A percentile compares a stretch with the other conserved stretches of the same genome.
Conservation (phyloP, 768 basidiomycete species). For the Porphyrellus cyaneotinctus region DNA sequence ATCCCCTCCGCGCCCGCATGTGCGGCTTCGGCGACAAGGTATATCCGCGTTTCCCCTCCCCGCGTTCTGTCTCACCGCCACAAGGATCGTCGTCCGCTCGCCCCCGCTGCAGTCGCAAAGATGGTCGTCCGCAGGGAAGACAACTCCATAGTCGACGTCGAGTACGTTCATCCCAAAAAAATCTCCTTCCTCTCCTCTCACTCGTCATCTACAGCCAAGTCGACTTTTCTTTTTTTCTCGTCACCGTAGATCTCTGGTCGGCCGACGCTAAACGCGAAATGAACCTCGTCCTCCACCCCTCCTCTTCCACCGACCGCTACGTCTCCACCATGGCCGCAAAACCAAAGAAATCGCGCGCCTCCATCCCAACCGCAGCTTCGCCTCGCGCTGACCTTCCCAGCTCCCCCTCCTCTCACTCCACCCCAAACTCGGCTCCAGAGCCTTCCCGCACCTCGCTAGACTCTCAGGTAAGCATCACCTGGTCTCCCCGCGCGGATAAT, state of each 20-base stretch:
- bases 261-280: constrained; percentile 76
- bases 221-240: constrained; percentile 83
- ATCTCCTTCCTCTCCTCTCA: background rate
- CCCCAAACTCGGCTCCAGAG: constrained; percentile 46
- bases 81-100: constrained; percentile 88
- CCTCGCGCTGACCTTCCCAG: constrained; percentile 38
- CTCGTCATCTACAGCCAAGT: constrained; percentile 53
- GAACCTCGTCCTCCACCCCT: constrained; percentile 87
- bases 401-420: constrained; percentile 44
- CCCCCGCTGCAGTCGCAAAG: constrained; percentile 86
- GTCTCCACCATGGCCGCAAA: constrained; percentile 40
- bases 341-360: constrained; percentile 35
- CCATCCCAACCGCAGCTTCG: constrained; percentile 34
- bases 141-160: constrained; percentile 63
- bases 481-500: background rate
- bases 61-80: background rate
- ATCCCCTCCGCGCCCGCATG: constrained; percentile 88
- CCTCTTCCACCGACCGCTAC: constrained; percentile 65
- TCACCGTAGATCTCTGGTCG: constrained; percentile 92
- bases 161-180: constrained; percentile 47
- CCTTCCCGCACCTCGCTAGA: constrained; percentile 31
- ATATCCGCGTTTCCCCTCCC: constrained; percentile 20
- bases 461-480: constrained; percentile 39
- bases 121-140: constrained; percentile 72
- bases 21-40: constrained; percentile 98